Evolutionary conservation across 2,329 filamentous ascomycete species (phyloP), one percentile per base, ranked within the genome.

Genomic region (Epichloe sylvatica): DNA sequence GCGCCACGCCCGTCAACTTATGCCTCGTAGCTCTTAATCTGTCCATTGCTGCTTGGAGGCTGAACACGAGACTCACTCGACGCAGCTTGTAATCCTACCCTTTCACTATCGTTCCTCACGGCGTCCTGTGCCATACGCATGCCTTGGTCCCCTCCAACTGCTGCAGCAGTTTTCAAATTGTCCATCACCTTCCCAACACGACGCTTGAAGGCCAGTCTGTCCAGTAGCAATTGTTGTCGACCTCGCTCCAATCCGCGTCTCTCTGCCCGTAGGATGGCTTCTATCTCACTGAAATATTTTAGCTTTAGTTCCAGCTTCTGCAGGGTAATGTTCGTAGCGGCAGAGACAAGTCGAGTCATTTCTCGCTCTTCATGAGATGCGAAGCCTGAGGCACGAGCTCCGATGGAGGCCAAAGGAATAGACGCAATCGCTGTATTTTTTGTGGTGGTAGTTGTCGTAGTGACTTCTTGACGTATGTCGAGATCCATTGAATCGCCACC

Each of bases 331-430:
- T 98, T 98, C 47, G 95, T 87, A 0, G 89, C 88, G 5, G 89
- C 85, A 2, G 89, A 91, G 9, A 98, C 87, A 44, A 97, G 80
- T 15, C 89, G 85, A 19, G 90, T 94, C 80, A 97, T 92, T 67
- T 96, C 89, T 51, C 94, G 86, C 67, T 98, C 92, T 66, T 97
- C 91, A 59, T 97, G 89, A 3, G 91, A 96, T 30, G 91, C 90
- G 35, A 98, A 80, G 3, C 84, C 92, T 7, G 86, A 84, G 2
- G 90, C 80, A 53, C 92, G 86, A 2, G 87, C 89, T 12, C 90
- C 90, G 54, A 91, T 84, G 8, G 90, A 79, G 17, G 87, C 89
- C 46, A 98, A 77, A 2, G 90, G 88, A 50, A 95, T 83, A 33
- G 83, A 90, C 6, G 88, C 80, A 46, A 88, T 66, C 4, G 73